A percentile compares a stretch with the other conserved stretches of the same genome.
phyloP scores from a whole-genome alignment of 140 eudicot genomes.

The Cichorium intybus region DNA sequence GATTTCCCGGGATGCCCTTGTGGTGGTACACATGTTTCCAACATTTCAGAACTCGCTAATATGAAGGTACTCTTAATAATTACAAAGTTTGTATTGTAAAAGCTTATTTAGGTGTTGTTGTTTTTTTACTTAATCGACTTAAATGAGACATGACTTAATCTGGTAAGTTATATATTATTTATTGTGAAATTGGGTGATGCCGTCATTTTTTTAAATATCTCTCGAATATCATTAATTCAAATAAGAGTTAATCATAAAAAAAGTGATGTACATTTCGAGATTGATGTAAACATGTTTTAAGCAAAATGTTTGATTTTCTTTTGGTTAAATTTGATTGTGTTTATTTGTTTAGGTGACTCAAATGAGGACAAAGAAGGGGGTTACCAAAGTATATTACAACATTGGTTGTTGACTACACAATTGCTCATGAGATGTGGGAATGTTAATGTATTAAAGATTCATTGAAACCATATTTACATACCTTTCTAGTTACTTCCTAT shows the following conservation, averaged over 20 bases:
- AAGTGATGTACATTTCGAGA: not conserved
- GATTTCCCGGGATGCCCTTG: constrained; percentile 89
- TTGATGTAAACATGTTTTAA: too few species aligned
- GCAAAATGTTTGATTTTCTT: not conserved
- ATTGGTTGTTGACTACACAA: constrained; percentile 21
- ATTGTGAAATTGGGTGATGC: too few species aligned
- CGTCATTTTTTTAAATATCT: too few species aligned
- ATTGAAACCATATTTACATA: not conserved
- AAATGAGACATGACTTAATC: too few species aligned
- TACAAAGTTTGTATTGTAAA: not conserved
- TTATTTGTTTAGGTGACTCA: constrained; percentile 61
- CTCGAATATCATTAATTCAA: too few species aligned
- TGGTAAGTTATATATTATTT: too few species aligned
- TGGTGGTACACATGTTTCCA: constrained; percentile 89
- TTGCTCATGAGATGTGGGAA: not conserved
- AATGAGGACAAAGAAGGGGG: constrained; percentile 74
- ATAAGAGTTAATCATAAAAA: too few species aligned
- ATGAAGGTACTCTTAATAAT: constrained; percentile 45
- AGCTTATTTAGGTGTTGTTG: not conserved
- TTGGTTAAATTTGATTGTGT: not conserved
- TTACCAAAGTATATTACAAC: constrained; percentile 74
- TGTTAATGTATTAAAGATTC: not conserved
- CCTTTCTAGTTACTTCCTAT: not conserved
- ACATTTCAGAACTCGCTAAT: constrained; percentile 60
- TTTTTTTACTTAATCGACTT: not conserved